Evolutionary conservation across 768 basidiomycete genomes (phyloP).

Genomic region (Calocybe indica): DNA sequence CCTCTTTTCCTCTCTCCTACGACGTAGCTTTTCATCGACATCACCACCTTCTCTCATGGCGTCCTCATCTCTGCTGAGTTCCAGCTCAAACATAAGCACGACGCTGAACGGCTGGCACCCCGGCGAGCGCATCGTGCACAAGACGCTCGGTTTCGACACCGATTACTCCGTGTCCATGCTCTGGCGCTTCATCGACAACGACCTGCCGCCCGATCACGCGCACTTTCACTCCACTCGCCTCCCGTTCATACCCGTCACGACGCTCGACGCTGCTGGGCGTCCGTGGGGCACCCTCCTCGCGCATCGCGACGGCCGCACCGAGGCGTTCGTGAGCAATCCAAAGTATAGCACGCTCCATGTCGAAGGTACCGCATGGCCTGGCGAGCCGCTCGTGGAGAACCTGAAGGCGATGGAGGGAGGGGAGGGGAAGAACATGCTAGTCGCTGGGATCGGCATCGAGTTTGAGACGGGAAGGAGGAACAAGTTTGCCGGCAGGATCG

Average conservation of each 20-base stretch:
- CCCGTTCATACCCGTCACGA: conserved; percentile 52
- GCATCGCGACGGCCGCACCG: conserved; percentile 26
- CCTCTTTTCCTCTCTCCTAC: too few relatives aligned
- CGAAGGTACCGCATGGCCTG: conserved; percentile 39
- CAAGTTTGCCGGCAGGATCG: conserved; percentile 51
- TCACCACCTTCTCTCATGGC: too few relatives aligned
- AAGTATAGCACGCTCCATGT: conserved; percentile 31
- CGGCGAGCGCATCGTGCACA: conserved; percentile 47
- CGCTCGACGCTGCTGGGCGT: conserved; percentile 40
- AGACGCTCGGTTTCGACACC: conserved; percentile 35
- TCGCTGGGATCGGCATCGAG: conserved; percentile 58
- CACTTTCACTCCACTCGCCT: conserved; percentile 42
- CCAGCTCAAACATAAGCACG: conserved; percentile 6
- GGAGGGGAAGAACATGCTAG: conserved; percentile 21
- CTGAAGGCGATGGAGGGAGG: conserved; percentile 13
- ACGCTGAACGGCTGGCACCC: conserved; percentile 40
- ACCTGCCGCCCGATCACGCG: conserved; percentile 45
- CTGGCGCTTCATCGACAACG: conserved; percentile 35
- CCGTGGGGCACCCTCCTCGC: conserved; percentile 60
- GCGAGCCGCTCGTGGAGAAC: conserved; percentile 47
- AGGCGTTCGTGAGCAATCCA: conserved; percentile 36
- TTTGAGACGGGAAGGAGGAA: conserved; percentile 52
- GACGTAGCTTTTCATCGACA: too few relatives aligned
- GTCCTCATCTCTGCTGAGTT: too few relatives aligned
- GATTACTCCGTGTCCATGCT: conserved; percentile 24